These are phyloP conservation scores for Suillus fuscotomentosus DNA, from an alignment of 768 basidiomycete species.

Conservation along the genomic window DNA sequence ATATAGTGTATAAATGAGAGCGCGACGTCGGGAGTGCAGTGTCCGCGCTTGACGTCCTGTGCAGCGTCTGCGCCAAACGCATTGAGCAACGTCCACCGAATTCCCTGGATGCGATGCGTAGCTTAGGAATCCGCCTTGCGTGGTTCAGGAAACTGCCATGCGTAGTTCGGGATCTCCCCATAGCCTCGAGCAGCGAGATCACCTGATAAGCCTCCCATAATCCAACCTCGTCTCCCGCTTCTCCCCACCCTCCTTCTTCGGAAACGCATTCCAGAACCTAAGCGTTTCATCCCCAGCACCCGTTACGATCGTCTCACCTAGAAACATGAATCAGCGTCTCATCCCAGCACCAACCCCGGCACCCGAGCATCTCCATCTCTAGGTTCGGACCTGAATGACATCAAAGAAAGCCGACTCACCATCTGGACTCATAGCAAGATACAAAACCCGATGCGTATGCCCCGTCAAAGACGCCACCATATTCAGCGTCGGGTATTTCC, in stretches of 20 bases:
- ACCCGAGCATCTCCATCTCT: not conserved
- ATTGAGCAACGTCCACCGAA: not conserved
- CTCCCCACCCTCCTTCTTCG: slow-evolving; percentile 55
- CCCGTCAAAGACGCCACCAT: slow-evolving; percentile 96
- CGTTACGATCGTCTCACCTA: slow-evolving; percentile 87
- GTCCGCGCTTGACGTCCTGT: not conserved
- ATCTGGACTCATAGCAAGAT: slow-evolving; percentile 97
- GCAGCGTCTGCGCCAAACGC: not conserved
- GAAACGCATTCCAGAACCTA: slow-evolving; percentile 97
- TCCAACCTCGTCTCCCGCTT: slow-evolving; percentile 41
- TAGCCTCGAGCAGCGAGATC: not conserved
- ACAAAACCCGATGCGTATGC: slow-evolving; percentile 92
- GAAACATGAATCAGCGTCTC: not conserved
- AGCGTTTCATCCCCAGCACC: slow-evolving; percentile 98
- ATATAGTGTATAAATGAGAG: slow-evolving; percentile 2
- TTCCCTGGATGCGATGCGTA: not conserved
- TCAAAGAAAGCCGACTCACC: slow-evolving; percentile 62
- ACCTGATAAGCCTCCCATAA: slow-evolving; percentile 54
- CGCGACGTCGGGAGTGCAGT: not conserved
- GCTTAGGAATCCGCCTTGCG: not conserved
- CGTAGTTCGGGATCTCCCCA: not conserved
- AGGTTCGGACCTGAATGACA: not conserved
- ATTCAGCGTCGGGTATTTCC: slow-evolving; percentile 90
- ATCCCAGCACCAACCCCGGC: not conserved
- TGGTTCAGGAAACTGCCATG: not conserved